Evolutionary conservation across 139 green algal genomes (phyloP).

Genomic region (Tetradesmus lagerheimii): DNA sequence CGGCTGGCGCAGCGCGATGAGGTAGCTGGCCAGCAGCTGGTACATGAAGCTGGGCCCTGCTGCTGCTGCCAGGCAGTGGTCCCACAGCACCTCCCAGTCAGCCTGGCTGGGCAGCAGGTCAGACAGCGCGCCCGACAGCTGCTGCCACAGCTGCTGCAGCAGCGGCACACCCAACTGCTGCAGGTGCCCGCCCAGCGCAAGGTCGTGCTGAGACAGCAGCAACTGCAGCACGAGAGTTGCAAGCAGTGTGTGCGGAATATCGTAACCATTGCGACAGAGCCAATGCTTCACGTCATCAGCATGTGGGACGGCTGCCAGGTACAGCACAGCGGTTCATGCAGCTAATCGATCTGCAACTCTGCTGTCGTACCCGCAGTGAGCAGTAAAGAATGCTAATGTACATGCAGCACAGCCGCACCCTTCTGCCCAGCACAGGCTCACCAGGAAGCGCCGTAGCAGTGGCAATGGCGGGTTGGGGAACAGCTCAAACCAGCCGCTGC

Average conservation of each 20-base stretch:
- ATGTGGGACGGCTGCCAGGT: too few relatives aligned
- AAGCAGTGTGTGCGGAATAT: background rate
- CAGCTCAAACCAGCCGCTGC: slow-evolving; percentile 69
- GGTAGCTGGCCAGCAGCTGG: slow-evolving; percentile 63
- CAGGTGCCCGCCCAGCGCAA: slow-evolving; percentile 36
- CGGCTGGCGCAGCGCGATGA: slow-evolving; percentile 39
- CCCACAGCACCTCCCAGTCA: slow-evolving; percentile 71
- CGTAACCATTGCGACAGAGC: background rate
- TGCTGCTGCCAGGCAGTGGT: slow-evolving; percentile 71
- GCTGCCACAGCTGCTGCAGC: slow-evolving; percentile 42
- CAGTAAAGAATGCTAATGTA: too few relatives aligned
- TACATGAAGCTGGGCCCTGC: slow-evolving; percentile 66
- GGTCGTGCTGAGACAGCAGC: slow-evolving; percentile 37
- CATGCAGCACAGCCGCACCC: too few relatives aligned
- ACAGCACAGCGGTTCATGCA: too few relatives aligned
- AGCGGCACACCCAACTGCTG: slow-evolving; percentile 16
- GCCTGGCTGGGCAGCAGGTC: slow-evolving; percentile 57
- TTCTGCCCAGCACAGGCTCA: background rate
- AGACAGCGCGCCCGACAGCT: slow-evolving; percentile 60
- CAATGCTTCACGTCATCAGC: too few relatives aligned
- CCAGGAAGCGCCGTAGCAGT: slow-evolving; percentile 61
- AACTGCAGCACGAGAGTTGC: slow-evolving; percentile 2
- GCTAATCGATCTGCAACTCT: too few relatives aligned
- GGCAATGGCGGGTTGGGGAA: slow-evolving; percentile 74
- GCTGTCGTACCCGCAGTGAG: too few relatives aligned